Evolutionary conservation across 495 filamentous ascomycete genomes (phyloP), one percentile per base, ranked within the genome.

Genomic region (Neurospora tetraspora): DNA sequence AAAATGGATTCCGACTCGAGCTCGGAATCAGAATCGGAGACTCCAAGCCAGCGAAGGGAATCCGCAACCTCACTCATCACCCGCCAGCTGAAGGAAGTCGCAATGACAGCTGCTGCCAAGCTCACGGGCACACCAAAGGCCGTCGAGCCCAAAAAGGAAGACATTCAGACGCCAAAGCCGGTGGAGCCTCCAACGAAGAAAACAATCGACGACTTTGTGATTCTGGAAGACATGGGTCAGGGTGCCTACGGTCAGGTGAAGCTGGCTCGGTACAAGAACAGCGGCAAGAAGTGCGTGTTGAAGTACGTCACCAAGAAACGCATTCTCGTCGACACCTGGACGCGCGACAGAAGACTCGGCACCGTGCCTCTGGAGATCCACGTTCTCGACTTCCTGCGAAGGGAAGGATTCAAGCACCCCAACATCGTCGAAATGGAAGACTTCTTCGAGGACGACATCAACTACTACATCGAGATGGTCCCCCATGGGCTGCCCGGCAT

Each of bases 401-500:
- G 92, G 5, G 94, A 97, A 74, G 94, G 92, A 36, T 85, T 94
- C 45, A 91, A 89, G 76, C 96, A 99, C 78, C 92, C 94, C 34
- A 98, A 98, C 77, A 97, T 99, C 73, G 93, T 99, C 37, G 96
- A 98, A 83, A 98, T 99, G 96, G 89, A 91, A 42, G 94, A 96
- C 73, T 99, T 98, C 82, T 99, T 99, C 79, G 96, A 99, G 80
- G 96, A 99, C 71, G 93, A 97, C 73, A 85, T 94, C 78, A 98
- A 99, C 77, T 99, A 99, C 80, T 98, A 99, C 78, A 99, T 99
- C 76, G 96, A 98, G 78, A 99, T 98, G 96, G 85, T 92, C 7
- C 96, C 96, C 14, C 96, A 99, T 75, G 96, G 96, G 8, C 86
- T 98, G 9, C 96, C 96, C 3, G 96, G 96, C 18, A 98, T 99